A percentile compares a stretch with the other conserved stretches of the same genome.
Evolutionary conservation across 2,329 filamentous ascomycete species (phyloP).

Genomic region (Penicillium corylophilum): DNA sequence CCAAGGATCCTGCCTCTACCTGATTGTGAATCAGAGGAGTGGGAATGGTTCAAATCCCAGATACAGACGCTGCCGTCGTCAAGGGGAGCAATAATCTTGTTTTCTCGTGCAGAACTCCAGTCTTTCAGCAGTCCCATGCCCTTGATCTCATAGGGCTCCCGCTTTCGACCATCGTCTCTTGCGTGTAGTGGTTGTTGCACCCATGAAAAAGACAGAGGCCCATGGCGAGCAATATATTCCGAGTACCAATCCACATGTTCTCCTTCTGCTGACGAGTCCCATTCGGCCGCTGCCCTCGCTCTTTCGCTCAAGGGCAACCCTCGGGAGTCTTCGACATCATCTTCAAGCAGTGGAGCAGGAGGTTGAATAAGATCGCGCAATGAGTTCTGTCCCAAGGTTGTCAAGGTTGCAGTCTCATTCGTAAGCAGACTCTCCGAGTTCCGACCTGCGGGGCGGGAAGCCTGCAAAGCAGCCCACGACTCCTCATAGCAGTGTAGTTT

Average conservation of each 20-base stretch:
- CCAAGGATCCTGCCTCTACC: conserved; percentile 61
- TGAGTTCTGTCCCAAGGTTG: conserved; percentile 32
- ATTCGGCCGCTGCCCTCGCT: conserved; percentile 58
- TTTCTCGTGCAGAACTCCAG: conserved; percentile 51
- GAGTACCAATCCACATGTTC: conserved; percentile 82
- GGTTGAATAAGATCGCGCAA: conserved; percentile 38
- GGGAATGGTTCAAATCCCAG: conserved; percentile 67
- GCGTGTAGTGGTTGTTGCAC: conserved; percentile 58
- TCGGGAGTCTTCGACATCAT: conserved; percentile 1
- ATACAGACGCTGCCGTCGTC: conserved; percentile 86
- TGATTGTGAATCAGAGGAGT: conserved; percentile 26
- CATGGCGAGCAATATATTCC: conserved; percentile 82
- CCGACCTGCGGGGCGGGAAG: conserved; percentile 21
- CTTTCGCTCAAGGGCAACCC: conserved; percentile 27
- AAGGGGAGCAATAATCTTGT: conserved; percentile 70
- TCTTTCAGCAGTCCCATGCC: conserved; percentile 69
- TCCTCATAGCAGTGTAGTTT: conserved; percentile 69
- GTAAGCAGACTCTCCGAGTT: conserved; percentile 52
- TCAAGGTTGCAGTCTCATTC: conserved; percentile 32
- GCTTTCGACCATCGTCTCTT: conserved; percentile 37
- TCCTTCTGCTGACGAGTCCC: conserved; percentile 73
- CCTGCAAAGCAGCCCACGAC: conserved; percentile 63
- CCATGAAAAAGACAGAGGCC: conserved; percentile 73
- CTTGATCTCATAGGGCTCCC: conserved; percentile 61
- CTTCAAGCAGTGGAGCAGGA: conserved; percentile 3